A percentile compares a stretch with the other conserved stretches of the same genome.
phyloP scores from a whole-genome alignment of 805 yeast species.

The Huiozyma naganishii region DNA sequence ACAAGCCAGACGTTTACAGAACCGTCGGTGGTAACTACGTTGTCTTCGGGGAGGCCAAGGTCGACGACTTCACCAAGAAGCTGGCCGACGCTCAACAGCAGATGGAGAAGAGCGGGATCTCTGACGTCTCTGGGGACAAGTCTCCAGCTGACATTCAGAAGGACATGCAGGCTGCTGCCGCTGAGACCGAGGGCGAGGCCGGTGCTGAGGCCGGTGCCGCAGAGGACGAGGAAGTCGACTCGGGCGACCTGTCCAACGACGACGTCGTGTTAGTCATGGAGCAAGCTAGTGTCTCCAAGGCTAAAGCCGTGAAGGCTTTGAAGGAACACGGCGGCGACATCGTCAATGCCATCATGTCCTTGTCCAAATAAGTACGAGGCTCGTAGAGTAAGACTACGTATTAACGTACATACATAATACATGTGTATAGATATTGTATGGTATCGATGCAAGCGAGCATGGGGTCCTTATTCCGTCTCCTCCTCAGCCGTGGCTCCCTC shows the following conservation, averaged over 20 bases:
- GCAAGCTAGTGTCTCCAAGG: constrained; percentile 83
- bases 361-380: constrained; percentile 28
- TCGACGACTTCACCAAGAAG: constrained; percentile 85
- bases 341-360: constrained; percentile 91
- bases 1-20: constrained; percentile 89
- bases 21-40: constrained; percentile 88
- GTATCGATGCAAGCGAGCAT: too few relatives aligned
- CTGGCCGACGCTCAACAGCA: constrained; percentile 70
- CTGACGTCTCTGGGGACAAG: constrained; percentile 41
- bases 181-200: constrained; percentile 30
- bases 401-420: neutral
- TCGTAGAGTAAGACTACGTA: too few relatives aligned
- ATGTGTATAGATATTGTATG: too few relatives aligned
- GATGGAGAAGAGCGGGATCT: constrained; percentile 38
- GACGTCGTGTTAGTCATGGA: constrained; percentile 82
- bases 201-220: constrained; percentile 27
- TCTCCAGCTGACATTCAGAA: constrained; percentile 74
- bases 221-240: constrained; percentile 64
- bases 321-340: constrained; percentile 84
- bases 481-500: neutral
- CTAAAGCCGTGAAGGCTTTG: constrained; percentile 86
- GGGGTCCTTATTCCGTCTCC: too few relatives aligned
- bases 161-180: constrained; percentile 63
- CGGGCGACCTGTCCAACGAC: constrained; percentile 68
- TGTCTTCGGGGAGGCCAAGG: constrained; percentile 96